Evolutionary conservation across 1,284 basidiomycete species (phyloP), one percentile per base, ranked within the genome.

Genomic region (Singerocomus inundabilis): DNA sequence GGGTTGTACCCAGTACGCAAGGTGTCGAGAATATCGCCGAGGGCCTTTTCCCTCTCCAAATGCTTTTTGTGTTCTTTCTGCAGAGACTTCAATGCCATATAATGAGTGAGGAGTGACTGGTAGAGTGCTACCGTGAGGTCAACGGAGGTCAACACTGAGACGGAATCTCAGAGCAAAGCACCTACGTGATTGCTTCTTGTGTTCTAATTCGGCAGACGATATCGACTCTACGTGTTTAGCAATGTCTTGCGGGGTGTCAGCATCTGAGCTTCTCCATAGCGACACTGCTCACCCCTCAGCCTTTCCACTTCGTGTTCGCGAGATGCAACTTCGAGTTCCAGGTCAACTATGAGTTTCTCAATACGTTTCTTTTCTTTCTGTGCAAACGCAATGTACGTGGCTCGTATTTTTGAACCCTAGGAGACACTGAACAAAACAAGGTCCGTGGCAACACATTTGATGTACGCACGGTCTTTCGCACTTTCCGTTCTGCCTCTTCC

Each of bases 1-100:
- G 96, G 96, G 70, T 99, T 99, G 74, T 98, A 98, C 1, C 88
- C 87, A 9, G 81, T 80, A 11, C 91, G 82, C 4, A 99, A 80
- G 32, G 86, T 78, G 51, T 86, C 81, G 13, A 99, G 79, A 45
- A 98, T 88, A n/a, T 85, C 80, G n/a, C 87, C 86, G 3, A 99
- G 80, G 25, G 82, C 78, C 53, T 82, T 79, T 59, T 95, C 81
- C 54, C 89, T 87, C 50, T 85, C 79, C 25, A 89, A 70, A 49
- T 91, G 83, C 53, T 84, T 82, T 44, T 83, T 73, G 60, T 93
- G 78, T 59, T 90, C 84, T 34, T 76, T 75, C 48, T 84, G 80
- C 5, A 99, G 79, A 7, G 88, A 84, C 56, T 82, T 84, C 35
- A 98, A 78, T 2, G 90, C 90, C 8, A 77, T 73, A 43, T 87